A percentile compares a stretch with the other conserved stretches of the same genome.
Conservation (phyloP, 1,284 basidiomycete species). For the Leccinum angustisporum region DNA sequence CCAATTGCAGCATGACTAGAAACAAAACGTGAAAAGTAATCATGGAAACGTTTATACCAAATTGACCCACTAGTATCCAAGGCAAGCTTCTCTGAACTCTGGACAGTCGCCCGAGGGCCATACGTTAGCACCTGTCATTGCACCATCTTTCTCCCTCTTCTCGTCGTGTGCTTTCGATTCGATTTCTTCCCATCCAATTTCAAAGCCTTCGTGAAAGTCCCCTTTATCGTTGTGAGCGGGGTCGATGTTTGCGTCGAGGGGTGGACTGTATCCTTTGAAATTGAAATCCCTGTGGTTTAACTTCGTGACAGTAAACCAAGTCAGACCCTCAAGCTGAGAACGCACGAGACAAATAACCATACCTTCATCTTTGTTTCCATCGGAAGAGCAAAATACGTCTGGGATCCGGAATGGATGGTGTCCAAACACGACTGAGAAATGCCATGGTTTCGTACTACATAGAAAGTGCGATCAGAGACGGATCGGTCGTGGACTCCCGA, state of each 20-base stretch:
- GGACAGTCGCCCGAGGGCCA: constrained; percentile 34
- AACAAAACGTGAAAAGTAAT: background rate
- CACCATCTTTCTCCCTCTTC: constrained; percentile 40
- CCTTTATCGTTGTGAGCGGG: constrained; percentile 57
- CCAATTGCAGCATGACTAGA: constrained; percentile 52
- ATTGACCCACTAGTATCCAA: constrained; percentile 32
- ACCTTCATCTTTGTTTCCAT: constrained; percentile 62
- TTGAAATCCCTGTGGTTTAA: constrained; percentile 68
- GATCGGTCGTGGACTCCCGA: background rate
- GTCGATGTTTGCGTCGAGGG: constrained; percentile 67
- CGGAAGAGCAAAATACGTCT: constrained; percentile 67
- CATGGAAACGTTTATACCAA: background rate
- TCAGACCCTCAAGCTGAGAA: background rate
- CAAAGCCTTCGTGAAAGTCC: constrained; percentile 85
- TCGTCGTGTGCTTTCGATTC: constrained; percentile 36
- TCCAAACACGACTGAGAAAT: constrained; percentile 59
- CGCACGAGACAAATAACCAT: background rate
- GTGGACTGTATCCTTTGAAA: constrained; percentile 79
- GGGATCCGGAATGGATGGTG: constrained; percentile 51
- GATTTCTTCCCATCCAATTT: constrained; percentile 69
- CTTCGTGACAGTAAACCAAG: constrained; percentile 63
- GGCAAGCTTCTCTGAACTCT: constrained; percentile 22
- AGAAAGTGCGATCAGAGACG: background rate
- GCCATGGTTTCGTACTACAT: constrained; percentile 69
- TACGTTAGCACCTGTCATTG: constrained; percentile 61